Conservation (phyloP, 768 basidiomycete species). For the Tricholomella constricta region DNA sequence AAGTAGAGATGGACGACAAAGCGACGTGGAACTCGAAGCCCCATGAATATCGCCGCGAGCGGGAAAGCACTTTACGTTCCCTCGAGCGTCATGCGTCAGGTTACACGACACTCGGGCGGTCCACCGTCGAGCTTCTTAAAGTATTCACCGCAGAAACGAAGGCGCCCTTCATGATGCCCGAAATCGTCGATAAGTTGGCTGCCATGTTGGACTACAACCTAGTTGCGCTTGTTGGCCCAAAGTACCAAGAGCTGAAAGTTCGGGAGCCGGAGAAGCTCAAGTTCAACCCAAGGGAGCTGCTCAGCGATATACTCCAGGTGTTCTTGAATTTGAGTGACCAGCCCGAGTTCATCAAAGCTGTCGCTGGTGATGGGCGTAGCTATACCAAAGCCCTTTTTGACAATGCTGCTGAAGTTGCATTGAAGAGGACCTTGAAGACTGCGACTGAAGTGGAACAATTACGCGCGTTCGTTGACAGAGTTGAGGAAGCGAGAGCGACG, state of each 20-base stretch:
- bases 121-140: conserved; percentile 88
- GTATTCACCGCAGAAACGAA: conserved; percentile 92
- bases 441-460: conserved; percentile 75
- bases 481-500: conserved; percentile 79
- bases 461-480: conserved; percentile 69
- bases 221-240: conserved; percentile 84
- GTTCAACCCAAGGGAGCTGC: conserved; percentile 81
- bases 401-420: conserved; percentile 66
- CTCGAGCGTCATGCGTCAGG: conserved; percentile 84
- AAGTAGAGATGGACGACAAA: conserved; percentile 80
- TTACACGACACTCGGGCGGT: conserved; percentile 84
- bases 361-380: conserved; percentile 93
- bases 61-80: conserved; percentile 72
- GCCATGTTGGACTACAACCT: conserved; percentile 98
- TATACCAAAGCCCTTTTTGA: conserved; percentile 87
- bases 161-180: conserved; percentile 91
- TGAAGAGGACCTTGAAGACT: conserved; percentile 67
- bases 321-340: conserved; percentile 87
- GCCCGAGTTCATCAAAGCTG: conserved; percentile 76
- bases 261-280: conserved; percentile 85
- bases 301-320: conserved; percentile 87
- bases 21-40: conserved; percentile 69
- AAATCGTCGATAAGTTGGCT: conserved; percentile 93
- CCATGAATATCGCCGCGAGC: conserved; percentile 77
- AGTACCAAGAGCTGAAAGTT: conserved; percentile 83